These are phyloP conservation scores for Sporothrix brasiliensis DNA, from an alignment of 2,329 filamentous ascomycete species.

Conservation along the genomic window DNA sequence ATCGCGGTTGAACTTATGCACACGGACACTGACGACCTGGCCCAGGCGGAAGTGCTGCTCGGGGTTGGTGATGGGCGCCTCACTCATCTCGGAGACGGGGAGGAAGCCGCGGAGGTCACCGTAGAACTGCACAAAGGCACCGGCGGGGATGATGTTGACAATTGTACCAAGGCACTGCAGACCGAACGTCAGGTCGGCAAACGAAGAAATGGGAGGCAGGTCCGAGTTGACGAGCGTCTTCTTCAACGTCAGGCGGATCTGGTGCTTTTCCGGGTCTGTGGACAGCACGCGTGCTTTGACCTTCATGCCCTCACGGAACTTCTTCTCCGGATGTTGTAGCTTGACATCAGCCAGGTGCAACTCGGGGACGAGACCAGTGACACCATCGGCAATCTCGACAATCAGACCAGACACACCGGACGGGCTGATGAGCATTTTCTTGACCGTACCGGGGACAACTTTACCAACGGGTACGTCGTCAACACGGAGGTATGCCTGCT, in stretches of 20 bases:
- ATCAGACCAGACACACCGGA: conserved; percentile 80
- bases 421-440: conserved; percentile 78
- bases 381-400: conserved; percentile 80
- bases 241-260: conserved; percentile 87
- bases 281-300: conserved; percentile 87
- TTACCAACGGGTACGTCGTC: conserved; percentile 85
- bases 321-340: conserved; percentile 91
- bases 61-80: conserved; percentile 89
- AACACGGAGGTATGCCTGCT: conserved; percentile 86
- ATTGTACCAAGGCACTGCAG: conserved; percentile 85
- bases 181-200: conserved; percentile 71
- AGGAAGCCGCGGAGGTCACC: conserved; percentile 81
- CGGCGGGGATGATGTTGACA: conserved; percentile 74
- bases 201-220: conserved; percentile 73
- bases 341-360: conserved; percentile 86
- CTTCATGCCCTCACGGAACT: conserved; percentile 83
- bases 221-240: conserved; percentile 94
- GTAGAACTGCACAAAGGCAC: conserved; percentile 92
- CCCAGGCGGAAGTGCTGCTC: conserved; percentile 85
- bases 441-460: conserved; percentile 78
- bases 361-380: conserved; percentile 85
- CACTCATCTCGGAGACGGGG: conserved; percentile 95
- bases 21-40: conserved; percentile 87
- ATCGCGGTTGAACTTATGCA: conserved; percentile 76
- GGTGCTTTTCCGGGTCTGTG: conserved; percentile 71